Conservation (phyloP, 768 basidiomycete species). For the Mycena venus region DNA sequence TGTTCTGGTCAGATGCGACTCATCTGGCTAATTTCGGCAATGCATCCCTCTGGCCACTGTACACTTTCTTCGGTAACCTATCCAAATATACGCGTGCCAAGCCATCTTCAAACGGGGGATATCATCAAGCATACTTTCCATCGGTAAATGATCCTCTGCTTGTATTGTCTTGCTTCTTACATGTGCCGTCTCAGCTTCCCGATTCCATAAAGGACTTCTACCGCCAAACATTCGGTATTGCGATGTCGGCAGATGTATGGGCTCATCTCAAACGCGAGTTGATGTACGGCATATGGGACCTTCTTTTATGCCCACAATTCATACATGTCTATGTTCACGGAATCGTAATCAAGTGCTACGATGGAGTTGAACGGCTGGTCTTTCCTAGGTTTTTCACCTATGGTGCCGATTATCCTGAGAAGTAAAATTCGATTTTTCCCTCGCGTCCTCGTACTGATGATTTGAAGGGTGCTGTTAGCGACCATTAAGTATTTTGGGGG, state of each 20-base stretch:
- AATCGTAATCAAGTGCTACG: constrained; percentile 39
- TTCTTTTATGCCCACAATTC: constrained; percentile 40
- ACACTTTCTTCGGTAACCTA: constrained; percentile 4
- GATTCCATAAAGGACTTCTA: constrained; percentile 44
- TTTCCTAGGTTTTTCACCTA: constrained; percentile 45
- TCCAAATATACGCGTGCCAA: not conserved
- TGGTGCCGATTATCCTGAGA: constrained; percentile 49
- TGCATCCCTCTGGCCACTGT: constrained; percentile 29
- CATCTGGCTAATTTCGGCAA: constrained; percentile 40
- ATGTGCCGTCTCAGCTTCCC: constrained; percentile 41
- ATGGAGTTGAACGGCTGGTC: constrained; percentile 37
- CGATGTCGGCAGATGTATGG: constrained; percentile 34
- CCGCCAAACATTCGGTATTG: not conserved
- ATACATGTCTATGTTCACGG: constrained; percentile 41
- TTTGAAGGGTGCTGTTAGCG: constrained; percentile 34
- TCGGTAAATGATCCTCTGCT: constrained; percentile 27
- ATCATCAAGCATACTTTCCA: constrained; percentile 42
- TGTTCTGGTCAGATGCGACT: constrained; percentile 46
- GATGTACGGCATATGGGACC: constrained; percentile 44
- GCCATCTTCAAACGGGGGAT: not conserved
- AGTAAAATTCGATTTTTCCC: constrained; percentile 29
- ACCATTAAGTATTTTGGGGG: constrained; percentile 37
- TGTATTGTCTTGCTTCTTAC: not conserved
- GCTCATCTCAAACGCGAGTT: constrained; percentile 49
- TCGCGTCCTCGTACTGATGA: not conserved